Evolutionary conservation across 176 grass and related monocot genomes (phyloP).

Genomic region (Juncus inflexus): DNA sequence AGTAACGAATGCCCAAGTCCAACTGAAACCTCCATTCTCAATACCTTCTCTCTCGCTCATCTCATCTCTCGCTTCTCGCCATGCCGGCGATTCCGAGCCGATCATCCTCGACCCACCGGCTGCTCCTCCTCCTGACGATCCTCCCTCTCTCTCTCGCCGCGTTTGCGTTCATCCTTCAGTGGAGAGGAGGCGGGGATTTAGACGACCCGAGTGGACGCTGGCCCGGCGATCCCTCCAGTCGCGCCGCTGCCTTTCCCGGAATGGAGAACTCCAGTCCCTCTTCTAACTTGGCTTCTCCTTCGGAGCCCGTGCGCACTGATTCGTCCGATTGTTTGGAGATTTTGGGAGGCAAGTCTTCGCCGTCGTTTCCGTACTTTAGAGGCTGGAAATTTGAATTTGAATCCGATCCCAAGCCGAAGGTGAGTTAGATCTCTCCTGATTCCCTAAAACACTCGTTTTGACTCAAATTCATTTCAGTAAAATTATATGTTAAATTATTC

Average conservation of each 20-base stretch:
- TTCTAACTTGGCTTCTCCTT: conserved; percentile 24
- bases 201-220: conserved; percentile 66
- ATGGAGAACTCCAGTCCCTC: conserved; percentile 40
- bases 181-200: conserved; percentile 58
- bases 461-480: neutral
- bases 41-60: no score
- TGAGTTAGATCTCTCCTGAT: conserved; percentile 31
- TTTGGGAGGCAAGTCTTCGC: conserved; percentile 30
- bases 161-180: conserved; percentile 77
- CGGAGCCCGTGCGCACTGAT: conserved; percentile 11
- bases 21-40: no score
- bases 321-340: conserved; percentile 35
- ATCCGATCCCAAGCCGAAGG: conserved; percentile 61
- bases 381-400: conserved; percentile 70
- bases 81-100: conserved; percentile 22
- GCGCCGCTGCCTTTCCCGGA: conserved; percentile 39
- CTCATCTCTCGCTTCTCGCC: neutral
- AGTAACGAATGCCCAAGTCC: no score
- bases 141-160: conserved; percentile 62
- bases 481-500: neutral
- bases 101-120: conserved; percentile 27
- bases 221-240: conserved; percentile 33
- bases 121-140: conserved; percentile 58
- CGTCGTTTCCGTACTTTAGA: conserved; percentile 66
- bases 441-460: neutral